Base-by-base conservation (phyloP, 2,329 filamentous ascomycete genomes). In the Colletotrichum coccodes region DNA sequence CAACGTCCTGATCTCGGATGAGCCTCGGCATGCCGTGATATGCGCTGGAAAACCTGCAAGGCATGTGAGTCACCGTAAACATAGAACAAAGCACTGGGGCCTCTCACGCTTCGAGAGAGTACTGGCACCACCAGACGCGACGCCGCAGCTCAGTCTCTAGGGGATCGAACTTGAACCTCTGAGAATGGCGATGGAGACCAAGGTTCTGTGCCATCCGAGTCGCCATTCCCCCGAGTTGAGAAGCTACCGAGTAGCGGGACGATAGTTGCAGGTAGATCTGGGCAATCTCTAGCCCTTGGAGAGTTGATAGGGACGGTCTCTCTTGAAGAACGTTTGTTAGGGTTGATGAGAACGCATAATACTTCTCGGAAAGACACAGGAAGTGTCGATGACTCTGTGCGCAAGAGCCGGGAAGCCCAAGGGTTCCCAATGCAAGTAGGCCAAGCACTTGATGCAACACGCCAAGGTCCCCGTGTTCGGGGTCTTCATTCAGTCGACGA, bases 1-100 rank as follows among this genome's bases (percentile, higher is more conserved):
- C 74, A 3, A 75, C 74, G 18, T 75, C 74, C 44, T 74, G 72
- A 23, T 76, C 72, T 6, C 73, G 71, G 38, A 76, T 75, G 2
- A 75, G 65, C 7, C 74, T 74, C 14, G 73, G 74, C 70, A 76
- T 73, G 1, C 74, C 74, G 28, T 75, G 74, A 30, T 74, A 75
- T 2, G 71, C 70, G 46, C 73, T 75, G 16, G 71, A 72, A 38
- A 75, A 73, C 1, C 73, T 75, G 21, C n/a, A 5, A 9, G 12
- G 21, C 16, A 4, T 8, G 59, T 68, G 12, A 64, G 46, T 11
- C 6, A 18, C 28, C 21, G n/a, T 18, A 6, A 7, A 60, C 7
- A 23, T 3, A 36, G 6, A 32, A 5, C 3, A 12, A 23, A 6
- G 18, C 11, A 26, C 11, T 18, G 30, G n/a, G 16, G n/a, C 2